These are phyloP conservation scores for Saccharomycopsis malanga DNA, from an alignment of 805 yeast genomes.

Conservation along the genomic window DNA sequence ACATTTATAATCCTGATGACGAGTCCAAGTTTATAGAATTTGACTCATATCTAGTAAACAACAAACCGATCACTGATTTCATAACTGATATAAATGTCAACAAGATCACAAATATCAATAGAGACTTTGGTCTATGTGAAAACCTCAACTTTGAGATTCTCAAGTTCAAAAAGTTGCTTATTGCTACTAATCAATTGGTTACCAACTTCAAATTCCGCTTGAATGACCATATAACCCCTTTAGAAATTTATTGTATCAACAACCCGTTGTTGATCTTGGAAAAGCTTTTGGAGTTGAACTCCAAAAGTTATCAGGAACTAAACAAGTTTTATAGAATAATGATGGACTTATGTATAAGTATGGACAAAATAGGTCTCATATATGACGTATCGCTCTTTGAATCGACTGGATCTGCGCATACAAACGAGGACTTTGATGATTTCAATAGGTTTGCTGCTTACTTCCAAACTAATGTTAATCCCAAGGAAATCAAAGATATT, in stretches of 20 bases:
- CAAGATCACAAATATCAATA: constrained; percentile 1
- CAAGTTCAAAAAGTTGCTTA: constrained; percentile 18
- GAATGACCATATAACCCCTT: constrained; percentile 2
- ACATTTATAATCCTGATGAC: constrained; percentile 11
- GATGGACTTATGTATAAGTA: constrained; percentile 32
- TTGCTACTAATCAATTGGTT: constrained; percentile 16
- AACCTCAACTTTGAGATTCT: constrained; percentile 20
- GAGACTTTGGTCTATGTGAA: constrained; percentile 10
- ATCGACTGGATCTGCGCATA: not conserved
- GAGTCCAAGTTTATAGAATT: constrained; percentile 15
- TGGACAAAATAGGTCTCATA: constrained; percentile 24
- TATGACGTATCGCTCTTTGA: constrained; percentile 18
- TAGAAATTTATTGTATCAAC: constrained; percentile 16
- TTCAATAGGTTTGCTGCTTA: not conserved
- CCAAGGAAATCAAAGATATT: not conserved
- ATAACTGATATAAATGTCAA: not conserved
- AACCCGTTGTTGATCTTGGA: constrained; percentile 31
- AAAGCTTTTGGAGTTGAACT: constrained; percentile 35
- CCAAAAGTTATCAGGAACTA: constrained; percentile 37
- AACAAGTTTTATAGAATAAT: constrained; percentile 35
- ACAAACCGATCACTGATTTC: constrained; percentile 7
- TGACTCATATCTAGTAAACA: constrained; percentile 14
- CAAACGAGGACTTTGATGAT: constrained; percentile 9
- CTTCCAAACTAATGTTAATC: not conserved
- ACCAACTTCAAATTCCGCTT: constrained; percentile 15